Conservation (phyloP, 148 eudicot genomes). For the Rhododendron molle region DNA sequence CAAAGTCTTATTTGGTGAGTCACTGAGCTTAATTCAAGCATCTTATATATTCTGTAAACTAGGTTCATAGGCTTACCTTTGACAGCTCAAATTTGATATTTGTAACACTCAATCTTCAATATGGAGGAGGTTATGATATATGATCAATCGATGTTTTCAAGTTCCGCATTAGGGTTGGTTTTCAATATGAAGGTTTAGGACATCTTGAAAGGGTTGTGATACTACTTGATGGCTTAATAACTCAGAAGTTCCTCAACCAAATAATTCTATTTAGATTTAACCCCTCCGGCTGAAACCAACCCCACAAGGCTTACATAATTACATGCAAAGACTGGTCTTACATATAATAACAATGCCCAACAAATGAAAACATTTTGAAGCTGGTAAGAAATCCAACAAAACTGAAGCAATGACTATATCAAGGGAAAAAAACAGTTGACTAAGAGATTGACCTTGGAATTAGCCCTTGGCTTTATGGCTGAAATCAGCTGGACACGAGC, state of each 20-base stretch:
- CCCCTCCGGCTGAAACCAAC: neutral
- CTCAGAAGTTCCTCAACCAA: neutral
- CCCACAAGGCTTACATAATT: neutral
- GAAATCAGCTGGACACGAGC: conserved; percentile 68
- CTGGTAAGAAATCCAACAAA: conserved; percentile 1
- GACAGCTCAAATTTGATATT: neutral
- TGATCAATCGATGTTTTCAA: neutral
- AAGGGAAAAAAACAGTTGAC: neutral
- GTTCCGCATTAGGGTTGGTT: neutral
- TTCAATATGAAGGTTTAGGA: neutral
- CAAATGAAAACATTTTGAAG: neutral
- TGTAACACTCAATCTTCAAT: neutral
- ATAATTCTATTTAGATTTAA: neutral
- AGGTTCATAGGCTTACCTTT: neutral
- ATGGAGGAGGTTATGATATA: neutral
- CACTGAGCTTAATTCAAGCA: neutral
- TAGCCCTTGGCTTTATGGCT: conserved; percentile 40
- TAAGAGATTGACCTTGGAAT: conserved; percentile 42
- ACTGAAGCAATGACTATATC: neutral
- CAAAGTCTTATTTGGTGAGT: neutral
- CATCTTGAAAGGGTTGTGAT: neutral
- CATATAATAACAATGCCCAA: neutral
- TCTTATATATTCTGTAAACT: neutral
- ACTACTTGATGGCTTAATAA: neutral
- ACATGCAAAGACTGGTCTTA: neutral